Base-by-base conservation (phyloP, 176 grass and related monocot species). In the Juncus effusus region DNA sequence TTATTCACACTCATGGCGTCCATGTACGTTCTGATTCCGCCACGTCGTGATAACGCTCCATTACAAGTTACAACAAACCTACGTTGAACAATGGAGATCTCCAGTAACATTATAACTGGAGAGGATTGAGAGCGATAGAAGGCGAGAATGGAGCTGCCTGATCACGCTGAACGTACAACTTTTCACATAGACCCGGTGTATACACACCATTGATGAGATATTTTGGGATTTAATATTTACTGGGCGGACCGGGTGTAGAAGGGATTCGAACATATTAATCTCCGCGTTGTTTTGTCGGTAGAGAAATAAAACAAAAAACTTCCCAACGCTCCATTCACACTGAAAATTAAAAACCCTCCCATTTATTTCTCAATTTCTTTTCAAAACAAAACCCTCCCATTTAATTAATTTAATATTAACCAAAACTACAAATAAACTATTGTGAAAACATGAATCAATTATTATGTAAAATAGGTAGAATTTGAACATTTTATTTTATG, bases 251-350 rank as follows among this genome's bases (percentile, higher is more conserved):
- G 37, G 4, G 36, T 16, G n/a, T 15, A 41, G 67, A 12, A 16
- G 37, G 67, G 41, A 40, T 40, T 55, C 15, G 38, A 14, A 49
- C 64, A 10, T 42, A 40, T 40, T 38, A 19, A 16, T 39, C 37
- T 70, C 53, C 67, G 67, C 67, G 67, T 70, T 42, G 52, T 41
- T 38, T 70, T 70, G 67, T 70, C 67, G 67, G 67, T 70, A 58
- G 51, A 55, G 51, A 54, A 51, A 54, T 8, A 65, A 10, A 65
- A 13, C 52, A 38, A 70, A 11, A 56, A 69, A 54, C 19, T 5
- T 36, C 50, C 65, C 38, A 70, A 70, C 67, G 38, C 67, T 42
- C 44, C 2, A 47, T 47, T 47, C 44, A 47, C 44, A 47, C 44
- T 9, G n/a, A n/a, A n/a, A n/a, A n/a, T n/a, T n/a, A 47, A 47